phyloP scores from a whole-genome alignment of 345 rosid species.

The Euphorbia lathyris region DNA sequence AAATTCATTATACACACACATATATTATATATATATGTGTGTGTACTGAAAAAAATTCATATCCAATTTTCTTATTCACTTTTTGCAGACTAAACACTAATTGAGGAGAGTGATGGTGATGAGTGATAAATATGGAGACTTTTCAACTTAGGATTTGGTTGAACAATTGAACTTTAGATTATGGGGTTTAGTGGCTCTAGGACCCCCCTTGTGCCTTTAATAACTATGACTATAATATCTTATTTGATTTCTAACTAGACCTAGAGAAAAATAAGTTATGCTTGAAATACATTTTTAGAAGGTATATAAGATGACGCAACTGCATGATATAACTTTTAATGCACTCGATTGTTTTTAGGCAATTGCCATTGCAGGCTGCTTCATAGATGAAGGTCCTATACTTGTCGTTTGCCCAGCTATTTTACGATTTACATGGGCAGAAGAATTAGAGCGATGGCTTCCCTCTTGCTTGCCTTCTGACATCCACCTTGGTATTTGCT shows the following conservation, averaged over 20 bases:
- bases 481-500: constrained; percentile 71
- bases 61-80: no score
- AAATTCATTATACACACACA: no score
- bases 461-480: constrained; percentile 84
- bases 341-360: constrained; percentile 49
- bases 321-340: constrained; percentile 1
- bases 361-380: constrained; percentile 88
- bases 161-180: no score
- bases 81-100: no score
- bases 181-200: no score
- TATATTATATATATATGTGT: no score
- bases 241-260: constrained; percentile 10
- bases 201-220: no score
- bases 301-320: constrained; percentile 14
- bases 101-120: no score
- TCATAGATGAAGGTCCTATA: constrained; percentile 66
- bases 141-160: no score
- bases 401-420: constrained; percentile 96
- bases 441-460: constrained; percentile 94
- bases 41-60: no score
- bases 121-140: no score
- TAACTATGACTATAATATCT: neutral
- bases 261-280: neutral
- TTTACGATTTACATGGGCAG: constrained; percentile 89
- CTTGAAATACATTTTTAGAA: constrained; percentile 7